Conservation (phyloP, 345 rosid species). For the Diplotaxis tenuifolia region DNA sequence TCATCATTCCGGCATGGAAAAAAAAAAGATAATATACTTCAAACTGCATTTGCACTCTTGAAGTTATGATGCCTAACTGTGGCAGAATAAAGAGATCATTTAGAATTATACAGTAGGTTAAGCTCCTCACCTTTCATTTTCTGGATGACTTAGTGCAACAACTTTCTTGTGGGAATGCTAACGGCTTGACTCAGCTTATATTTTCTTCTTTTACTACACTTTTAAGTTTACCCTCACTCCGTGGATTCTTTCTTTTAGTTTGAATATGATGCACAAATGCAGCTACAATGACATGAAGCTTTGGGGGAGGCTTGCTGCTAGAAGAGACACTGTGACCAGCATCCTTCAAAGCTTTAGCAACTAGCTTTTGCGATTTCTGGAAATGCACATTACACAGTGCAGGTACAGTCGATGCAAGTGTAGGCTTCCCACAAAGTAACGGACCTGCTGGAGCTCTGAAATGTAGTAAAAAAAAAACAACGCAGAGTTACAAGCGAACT, state of each 20-base stretch:
- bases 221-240: slow-evolving; percentile 33
- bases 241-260: slow-evolving; percentile 55
- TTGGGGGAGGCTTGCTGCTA: slow-evolving; percentile 60
- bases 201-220: slow-evolving; percentile 43
- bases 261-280: slow-evolving; percentile 75
- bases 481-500: not conserved
- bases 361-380: slow-evolving; percentile 68
- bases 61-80: too few species aligned
- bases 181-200: slow-evolving; percentile 23
- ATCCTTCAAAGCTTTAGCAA: slow-evolving; percentile 58
- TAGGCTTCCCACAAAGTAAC: slow-evolving; percentile 75
- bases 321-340: slow-evolving; percentile 70
- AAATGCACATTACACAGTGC: slow-evolving; percentile 58
- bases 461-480: slow-evolving; percentile 23
- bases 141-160: not conserved
- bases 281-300: slow-evolving; percentile 67
- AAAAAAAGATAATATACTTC: not conserved
- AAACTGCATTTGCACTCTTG: too few species aligned
- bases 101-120: not conserved
- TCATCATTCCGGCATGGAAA: too few species aligned
- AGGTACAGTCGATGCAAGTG: slow-evolving; percentile 57
- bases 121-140: slow-evolving; percentile 25
- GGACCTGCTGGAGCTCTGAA: slow-evolving; percentile 69
- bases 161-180: not conserved
- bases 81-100: too few species aligned